Evolutionary conservation across 306 rosid genomes (phyloP).

Genomic region (Casuarina equisetifolia): DNA sequence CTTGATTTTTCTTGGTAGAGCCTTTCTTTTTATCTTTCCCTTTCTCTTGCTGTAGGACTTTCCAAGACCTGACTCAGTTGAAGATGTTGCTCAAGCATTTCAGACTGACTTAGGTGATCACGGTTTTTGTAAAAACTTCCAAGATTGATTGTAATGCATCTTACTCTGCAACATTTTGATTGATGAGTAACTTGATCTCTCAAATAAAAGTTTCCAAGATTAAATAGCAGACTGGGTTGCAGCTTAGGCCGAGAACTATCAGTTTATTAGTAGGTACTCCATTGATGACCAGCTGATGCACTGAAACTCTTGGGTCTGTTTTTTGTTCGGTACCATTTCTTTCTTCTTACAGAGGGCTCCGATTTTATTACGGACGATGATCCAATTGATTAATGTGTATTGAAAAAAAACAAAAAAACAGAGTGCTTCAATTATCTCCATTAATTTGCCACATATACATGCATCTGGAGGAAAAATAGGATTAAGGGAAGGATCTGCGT

Average conservation of each 20-base stretch:
- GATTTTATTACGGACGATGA: too few relatives aligned
- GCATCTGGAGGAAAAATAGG: too few relatives aligned
- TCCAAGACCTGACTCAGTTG: background rate
- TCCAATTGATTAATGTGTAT: too few relatives aligned
- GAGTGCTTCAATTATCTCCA: too few relatives aligned
- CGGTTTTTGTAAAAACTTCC: background rate
- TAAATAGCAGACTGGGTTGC: background rate
- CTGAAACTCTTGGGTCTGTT: background rate
- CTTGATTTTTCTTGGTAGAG: background rate
- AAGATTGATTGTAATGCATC: background rate
- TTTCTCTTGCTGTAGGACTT: background rate
- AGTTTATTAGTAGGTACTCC: background rate
- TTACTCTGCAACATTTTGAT: background rate
- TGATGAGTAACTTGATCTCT: background rate
- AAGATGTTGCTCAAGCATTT: background rate
- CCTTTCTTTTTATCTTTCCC: background rate
- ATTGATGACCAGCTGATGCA: background rate
- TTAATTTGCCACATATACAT: too few relatives aligned
- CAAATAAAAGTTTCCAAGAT: background rate
- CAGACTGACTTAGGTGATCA: constrained; percentile 4
- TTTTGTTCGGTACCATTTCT: background rate
- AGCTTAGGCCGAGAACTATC: background rate
- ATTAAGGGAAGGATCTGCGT: too few relatives aligned
- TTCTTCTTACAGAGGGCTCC: background rate
- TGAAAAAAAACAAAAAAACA: too few relatives aligned